Evolutionary conservation across 1,284 basidiomycete species (phyloP).

Genomic region (Ustilago loliicola): DNA sequence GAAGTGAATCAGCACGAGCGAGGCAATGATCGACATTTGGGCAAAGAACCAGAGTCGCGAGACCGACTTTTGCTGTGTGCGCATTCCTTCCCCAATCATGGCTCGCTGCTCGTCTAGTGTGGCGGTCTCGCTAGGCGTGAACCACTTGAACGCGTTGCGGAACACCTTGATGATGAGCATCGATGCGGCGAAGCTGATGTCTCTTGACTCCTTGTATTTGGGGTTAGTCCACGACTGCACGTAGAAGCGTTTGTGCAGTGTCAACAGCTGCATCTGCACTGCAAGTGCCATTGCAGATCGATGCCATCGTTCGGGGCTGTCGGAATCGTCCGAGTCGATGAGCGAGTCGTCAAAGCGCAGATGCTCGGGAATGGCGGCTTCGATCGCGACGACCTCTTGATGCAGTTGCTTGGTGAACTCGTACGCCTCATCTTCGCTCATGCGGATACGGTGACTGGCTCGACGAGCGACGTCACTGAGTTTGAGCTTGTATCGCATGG

Average conservation of each 20-base stretch:
- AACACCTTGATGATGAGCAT: slow-evolving; percentile 59
- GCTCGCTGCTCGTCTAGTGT: slow-evolving; percentile 44
- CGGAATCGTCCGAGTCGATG: slow-evolving; percentile 36
- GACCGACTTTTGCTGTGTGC: slow-evolving; percentile 48
- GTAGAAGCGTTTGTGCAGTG: slow-evolving; percentile 64
- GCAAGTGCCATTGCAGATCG: slow-evolving; percentile 41
- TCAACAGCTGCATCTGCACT: slow-evolving; percentile 35
- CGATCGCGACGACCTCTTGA: slow-evolving; percentile 52
- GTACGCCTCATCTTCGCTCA: slow-evolving; percentile 56
- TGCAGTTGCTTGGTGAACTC: slow-evolving; percentile 56
- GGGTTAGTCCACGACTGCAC: slow-evolving; percentile 62
- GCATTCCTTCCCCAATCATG: slow-evolving; percentile 47
- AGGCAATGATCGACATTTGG: slow-evolving; percentile 58
- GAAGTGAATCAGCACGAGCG: slow-evolving; percentile 62
- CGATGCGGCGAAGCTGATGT: slow-evolving; percentile 58
- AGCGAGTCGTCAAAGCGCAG: slow-evolving; percentile 50
- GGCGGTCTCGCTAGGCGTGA: slow-evolving; percentile 47
- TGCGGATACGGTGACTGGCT: slow-evolving; percentile 47
- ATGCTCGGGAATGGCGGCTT: slow-evolving; percentile 44
- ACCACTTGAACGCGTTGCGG: slow-evolving; percentile 61
- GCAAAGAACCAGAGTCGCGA: slow-evolving; percentile 59
- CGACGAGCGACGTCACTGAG: slow-evolving; percentile 51
- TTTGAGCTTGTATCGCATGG: slow-evolving; percentile 47
- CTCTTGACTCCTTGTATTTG: slow-evolving; percentile 57
- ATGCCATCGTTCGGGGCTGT: slow-evolving; percentile 37